A percentile compares a stretch with the other conserved stretches of the same genome.
Conservation (phyloP, 2,329 filamentous ascomycete genomes). For the Cucurbitaria berberidis region DNA sequence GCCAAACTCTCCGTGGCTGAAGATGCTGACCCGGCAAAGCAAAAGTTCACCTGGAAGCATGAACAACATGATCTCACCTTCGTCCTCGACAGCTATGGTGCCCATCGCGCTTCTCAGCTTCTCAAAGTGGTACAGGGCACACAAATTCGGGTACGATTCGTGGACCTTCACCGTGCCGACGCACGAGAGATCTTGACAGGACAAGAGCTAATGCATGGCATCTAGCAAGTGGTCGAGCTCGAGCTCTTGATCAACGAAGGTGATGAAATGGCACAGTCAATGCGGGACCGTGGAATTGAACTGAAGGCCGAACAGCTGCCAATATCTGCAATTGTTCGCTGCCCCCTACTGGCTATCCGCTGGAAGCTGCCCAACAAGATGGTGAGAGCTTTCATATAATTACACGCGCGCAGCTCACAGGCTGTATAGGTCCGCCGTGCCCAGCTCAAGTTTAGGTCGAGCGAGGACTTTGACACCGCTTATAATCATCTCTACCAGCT, state of each 20-base stretch:
- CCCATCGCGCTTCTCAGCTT: constrained; percentile 33
- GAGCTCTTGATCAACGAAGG: constrained; percentile 29
- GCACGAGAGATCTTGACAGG: neutral
- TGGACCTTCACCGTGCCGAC: neutral
- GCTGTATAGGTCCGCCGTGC: constrained; percentile 49
- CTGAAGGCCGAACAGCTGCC: constrained; percentile 50
- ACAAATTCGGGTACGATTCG: constrained; percentile 50
- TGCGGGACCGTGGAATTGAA: constrained; percentile 33
- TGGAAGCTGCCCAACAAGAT: constrained; percentile 47
- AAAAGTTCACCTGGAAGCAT: constrained; percentile 47
- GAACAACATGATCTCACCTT: constrained; percentile 39
- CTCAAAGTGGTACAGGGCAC: constrained; percentile 52
- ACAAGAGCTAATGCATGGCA: constrained; percentile 14
- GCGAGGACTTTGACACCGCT: constrained; percentile 46
- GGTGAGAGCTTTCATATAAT: constrained; percentile 26
- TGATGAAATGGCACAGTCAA: constrained; percentile 22
- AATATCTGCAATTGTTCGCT: constrained; percentile 52
- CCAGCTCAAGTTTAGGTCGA: constrained; percentile 52
- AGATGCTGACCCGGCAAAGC: constrained; percentile 34
- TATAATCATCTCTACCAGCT: constrained; percentile 41
- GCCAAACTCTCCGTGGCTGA: constrained; percentile 43
- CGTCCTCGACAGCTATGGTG: constrained; percentile 41
- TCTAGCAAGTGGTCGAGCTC: constrained; percentile 32
- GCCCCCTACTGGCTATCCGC: constrained; percentile 49
- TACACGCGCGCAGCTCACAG: constrained; percentile 8